Evolutionary conservation across 1,284 basidiomycete genomes (phyloP).

Genomic region (Tilletia setariae): DNA sequence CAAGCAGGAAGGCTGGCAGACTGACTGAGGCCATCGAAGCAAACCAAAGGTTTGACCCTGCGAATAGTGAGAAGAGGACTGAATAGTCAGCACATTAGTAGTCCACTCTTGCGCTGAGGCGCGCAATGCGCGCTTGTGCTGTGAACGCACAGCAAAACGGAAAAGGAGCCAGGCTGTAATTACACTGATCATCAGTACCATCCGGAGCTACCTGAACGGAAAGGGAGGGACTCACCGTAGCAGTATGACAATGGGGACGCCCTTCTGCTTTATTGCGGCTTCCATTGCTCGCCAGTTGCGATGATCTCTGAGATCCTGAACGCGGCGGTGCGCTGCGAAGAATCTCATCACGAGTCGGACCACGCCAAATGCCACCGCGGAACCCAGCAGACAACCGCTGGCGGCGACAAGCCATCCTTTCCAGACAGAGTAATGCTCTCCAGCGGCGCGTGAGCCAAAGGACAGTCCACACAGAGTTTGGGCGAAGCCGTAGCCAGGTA

Average conservation of each 20-base stretch:
- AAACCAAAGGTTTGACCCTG: conserved; percentile 35
- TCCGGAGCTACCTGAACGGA: neutral
- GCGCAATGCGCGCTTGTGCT: no score
- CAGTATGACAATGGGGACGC: conserved; percentile 41
- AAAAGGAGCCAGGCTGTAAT: conserved; percentile 39
- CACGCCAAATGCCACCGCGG: conserved; percentile 31
- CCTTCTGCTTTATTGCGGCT: conserved; percentile 34
- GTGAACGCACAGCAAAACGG: conserved; percentile 33
- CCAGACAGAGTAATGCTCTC: conserved; percentile 10
- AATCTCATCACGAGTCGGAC: conserved; percentile 21
- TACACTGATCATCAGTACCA: neutral
- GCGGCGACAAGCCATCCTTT: conserved; percentile 40
- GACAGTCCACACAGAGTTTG: conserved; percentile 46
- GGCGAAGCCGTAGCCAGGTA: conserved; percentile 43
- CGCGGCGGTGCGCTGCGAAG: neutral
- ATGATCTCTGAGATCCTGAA: conserved; percentile 1
- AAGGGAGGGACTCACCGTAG: conserved; percentile 26
- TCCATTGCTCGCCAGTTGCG: conserved; percentile 31
- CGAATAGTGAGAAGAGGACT: neutral
- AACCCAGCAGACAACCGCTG: conserved; percentile 36
- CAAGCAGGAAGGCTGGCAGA: conserved; percentile 34
- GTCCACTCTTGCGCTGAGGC: neutral
- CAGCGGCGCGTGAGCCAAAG: conserved; percentile 28
- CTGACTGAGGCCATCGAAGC: conserved; percentile 37
- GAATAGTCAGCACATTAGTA: no score